A percentile compares a stretch with the other conserved stretches of the same genome.
These are phyloP conservation scores for Boletus eberwhitei DNA, from an alignment of 768 basidiomycete genomes.

Conservation along the genomic window DNA sequence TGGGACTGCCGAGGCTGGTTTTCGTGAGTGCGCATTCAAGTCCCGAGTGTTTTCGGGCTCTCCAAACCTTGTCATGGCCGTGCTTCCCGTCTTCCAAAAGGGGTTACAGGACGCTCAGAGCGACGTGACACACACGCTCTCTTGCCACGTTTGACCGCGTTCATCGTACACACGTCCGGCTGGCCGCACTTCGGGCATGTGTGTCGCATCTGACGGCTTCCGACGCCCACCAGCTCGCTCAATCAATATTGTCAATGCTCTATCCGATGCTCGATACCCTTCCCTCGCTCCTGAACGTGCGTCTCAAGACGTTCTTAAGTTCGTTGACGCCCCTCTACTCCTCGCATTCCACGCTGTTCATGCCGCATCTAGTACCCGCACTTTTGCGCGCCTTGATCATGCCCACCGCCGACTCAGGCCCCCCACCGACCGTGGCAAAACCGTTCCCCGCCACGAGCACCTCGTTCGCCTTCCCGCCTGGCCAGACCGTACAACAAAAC, in stretches of 20 bases:
- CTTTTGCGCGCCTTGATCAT: conserved; percentile 68
- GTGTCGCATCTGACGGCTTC: conserved; percentile 65
- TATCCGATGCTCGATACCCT: conserved; percentile 75
- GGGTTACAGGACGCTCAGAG: conserved; percentile 66
- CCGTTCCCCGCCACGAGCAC: conserved; percentile 36
- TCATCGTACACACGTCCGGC: conserved; percentile 51
- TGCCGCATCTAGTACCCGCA: conserved; percentile 57
- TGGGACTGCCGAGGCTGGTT: conserved; percentile 27
- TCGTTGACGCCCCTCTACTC: conserved; percentile 69
- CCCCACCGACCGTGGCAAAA: conserved; percentile 50
- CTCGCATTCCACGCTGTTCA: conserved; percentile 66
- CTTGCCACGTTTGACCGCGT: not conserved
- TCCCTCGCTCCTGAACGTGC: conserved; percentile 48
- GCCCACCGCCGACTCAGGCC: conserved; percentile 52
- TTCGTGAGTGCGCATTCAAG: conserved; percentile 64
- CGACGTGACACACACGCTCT: conserved; percentile 27
- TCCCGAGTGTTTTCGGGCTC: conserved; percentile 70
- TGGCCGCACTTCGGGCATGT: conserved; percentile 66
- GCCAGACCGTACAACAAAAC: conserved; percentile 26
- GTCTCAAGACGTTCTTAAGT: conserved; percentile 63
- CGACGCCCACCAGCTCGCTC: conserved; percentile 58
- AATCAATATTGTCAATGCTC: conserved; percentile 56
- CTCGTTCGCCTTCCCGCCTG: conserved; percentile 42
- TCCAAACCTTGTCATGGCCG: conserved; percentile 69
- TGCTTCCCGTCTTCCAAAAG: conserved; percentile 60